Percentiles rank a stretch among this genome's conserved stretches.
phyloP scores from a whole-genome alignment of 805 yeast genomes.

The Lipomyces sp. region DNA sequence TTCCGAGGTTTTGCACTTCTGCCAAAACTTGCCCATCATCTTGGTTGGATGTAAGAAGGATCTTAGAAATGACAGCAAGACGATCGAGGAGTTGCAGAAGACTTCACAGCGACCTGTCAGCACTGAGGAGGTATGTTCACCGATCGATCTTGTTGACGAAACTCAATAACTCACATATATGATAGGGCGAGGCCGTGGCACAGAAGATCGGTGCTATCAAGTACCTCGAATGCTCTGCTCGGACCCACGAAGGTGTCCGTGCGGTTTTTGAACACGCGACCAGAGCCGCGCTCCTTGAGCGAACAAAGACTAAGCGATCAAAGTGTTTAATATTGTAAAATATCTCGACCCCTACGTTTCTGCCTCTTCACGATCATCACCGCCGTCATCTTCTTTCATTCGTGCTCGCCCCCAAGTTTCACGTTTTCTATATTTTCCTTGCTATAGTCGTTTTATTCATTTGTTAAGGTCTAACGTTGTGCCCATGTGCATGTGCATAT shows the following conservation, averaged over 20 bases:
- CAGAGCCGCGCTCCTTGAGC: conserved; percentile 82
- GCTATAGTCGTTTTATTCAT: background rate
- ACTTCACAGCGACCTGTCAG: conserved; percentile 82
- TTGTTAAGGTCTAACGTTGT: conserved; percentile 1
- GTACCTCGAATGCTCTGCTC: conserved; percentile 91
- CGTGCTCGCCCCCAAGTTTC: background rate
- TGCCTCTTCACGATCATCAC: background rate
- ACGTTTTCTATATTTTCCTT: background rate
- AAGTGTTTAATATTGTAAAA: conserved; percentile 69
- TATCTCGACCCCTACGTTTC: background rate
- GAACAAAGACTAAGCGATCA: conserved; percentile 59
- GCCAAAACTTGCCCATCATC: conserved; percentile 91
- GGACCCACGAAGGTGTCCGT: conserved; percentile 87
- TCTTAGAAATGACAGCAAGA: conserved; percentile 78
- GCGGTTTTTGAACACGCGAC: conserved; percentile 94
- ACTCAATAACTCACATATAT: background rate
- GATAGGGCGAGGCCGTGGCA: conserved; percentile 75
- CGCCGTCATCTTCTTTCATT: background rate
- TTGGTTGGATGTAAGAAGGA: conserved; percentile 92
- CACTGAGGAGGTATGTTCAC: conserved; percentile 58
- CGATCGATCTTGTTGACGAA: background rate
- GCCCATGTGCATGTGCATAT: background rate
- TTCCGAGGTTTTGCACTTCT: conserved; percentile 89
- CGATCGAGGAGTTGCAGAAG: conserved; percentile 73
- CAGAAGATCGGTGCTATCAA: conserved; percentile 85